These are phyloP conservation scores for Parasarocladium wereldwijsianum DNA, from an alignment of 2,329 filamentous ascomycete species.

Conservation along the genomic window DNA sequence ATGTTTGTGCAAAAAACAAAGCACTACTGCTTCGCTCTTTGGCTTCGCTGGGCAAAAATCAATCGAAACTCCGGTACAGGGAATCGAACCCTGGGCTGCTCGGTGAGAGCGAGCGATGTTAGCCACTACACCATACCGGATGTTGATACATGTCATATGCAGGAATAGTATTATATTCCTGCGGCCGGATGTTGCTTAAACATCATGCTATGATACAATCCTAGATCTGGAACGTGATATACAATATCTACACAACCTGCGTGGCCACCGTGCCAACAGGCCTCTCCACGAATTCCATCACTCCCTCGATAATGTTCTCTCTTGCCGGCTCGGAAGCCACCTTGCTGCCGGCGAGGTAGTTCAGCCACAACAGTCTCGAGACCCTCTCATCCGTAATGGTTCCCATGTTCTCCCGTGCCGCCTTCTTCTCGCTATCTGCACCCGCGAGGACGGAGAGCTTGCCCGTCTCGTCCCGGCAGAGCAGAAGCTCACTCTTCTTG, in stretches of 20 bases:
- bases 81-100: slow-evolving; percentile 22
- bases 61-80: slow-evolving; percentile 8
- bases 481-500: slow-evolving; percentile 63
- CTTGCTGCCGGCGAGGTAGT: slow-evolving; percentile 74
- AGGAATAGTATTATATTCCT: too few species aligned
- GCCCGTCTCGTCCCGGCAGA: slow-evolving; percentile 54
- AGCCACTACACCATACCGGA: slow-evolving; percentile 22
- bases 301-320: slow-evolving; percentile 69
- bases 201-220: too few species aligned
- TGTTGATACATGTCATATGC: too few species aligned
- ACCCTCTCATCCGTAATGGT: slow-evolving; percentile 65
- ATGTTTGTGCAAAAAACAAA: too few species aligned
- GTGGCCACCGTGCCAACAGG: slow-evolving; percentile 78
- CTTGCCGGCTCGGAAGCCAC: slow-evolving; percentile 76
- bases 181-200: too few species aligned
- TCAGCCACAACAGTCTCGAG: slow-evolving; percentile 70
- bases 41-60: too few species aligned
- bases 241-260: slow-evolving; percentile 42
- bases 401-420: slow-evolving; percentile 44
- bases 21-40: too few species aligned
- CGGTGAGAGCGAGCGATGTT: slow-evolving; percentile 22
- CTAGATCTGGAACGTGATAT: too few species aligned
- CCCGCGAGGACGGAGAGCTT: slow-evolving; percentile 54
- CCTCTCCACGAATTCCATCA: slow-evolving; percentile 76
- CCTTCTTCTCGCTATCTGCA: slow-evolving; percentile 38